Base-by-base conservation (phyloP, 345 rosid genomes). In the Lenwebbia sp. region DNA sequence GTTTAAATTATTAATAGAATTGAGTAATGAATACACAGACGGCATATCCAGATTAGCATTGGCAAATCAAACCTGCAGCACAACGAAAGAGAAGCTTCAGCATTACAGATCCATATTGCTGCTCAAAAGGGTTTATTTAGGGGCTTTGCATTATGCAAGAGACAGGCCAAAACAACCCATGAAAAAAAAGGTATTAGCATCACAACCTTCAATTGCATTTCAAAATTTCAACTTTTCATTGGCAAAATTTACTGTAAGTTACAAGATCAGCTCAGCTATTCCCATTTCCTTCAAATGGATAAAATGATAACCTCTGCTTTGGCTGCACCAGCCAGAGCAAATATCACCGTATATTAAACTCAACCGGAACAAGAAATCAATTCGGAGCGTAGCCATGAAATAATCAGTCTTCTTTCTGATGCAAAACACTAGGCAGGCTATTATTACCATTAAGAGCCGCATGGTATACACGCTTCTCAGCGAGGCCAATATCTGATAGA, bases 361-460 rank as follows among this genome's bases (percentile, higher is more conserved):
- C 90, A 89, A 88, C 90, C 53, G 84, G 89, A 86, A 90, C 88
- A 54, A 87, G 78, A 62, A 84, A 90, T 91, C 92, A 90, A 84
- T 88, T 89, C 91, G 90, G 89, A 87, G 94, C 90, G 65, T 55
- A 76, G 93, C 95, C 94, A 92, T 89, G 93, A 88, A 89, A 93
- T 90, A 92, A 90, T 94, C 97, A 94, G 90, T 94, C 96, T 91
- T 93, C 96, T 93, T 97, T 97, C 93, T 93, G 95, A 96, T 94
- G 99, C 95, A 96, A 94, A 92, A 92, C 98, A 94, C 92, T 95
- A 93, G 93, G 93, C 96, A 93, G 95, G 91, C 96, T 92, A 94
- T 93, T 96, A 94, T 97, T 97, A 97, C 99, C 99, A 91, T 96
- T 95, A 94, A 96, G 98, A 85, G 99, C 98, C 26, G 99, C 94